Conservation (phyloP, 139 green algal species). For the Pleodorina starrii region DNA sequence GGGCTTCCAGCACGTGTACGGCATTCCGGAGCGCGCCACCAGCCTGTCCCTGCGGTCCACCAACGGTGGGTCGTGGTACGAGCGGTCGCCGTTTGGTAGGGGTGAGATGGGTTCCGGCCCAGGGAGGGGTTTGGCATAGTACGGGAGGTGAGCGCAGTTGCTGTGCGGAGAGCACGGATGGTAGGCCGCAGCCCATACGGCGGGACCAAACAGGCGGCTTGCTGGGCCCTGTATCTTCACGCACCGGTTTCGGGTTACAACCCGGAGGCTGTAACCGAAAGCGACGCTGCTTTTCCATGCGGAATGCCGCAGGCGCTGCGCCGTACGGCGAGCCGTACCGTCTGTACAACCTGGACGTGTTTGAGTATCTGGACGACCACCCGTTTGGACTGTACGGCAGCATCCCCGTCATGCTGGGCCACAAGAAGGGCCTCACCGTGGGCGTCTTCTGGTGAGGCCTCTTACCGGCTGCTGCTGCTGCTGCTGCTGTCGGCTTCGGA, state of each 20-base stretch:
- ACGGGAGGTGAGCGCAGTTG: no score
- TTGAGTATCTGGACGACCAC: slow-evolving; percentile 94
- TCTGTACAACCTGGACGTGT: slow-evolving; percentile 99
- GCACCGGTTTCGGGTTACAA: no score
- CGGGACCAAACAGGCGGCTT: no score
- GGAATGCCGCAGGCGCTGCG: slow-evolving; percentile 12
- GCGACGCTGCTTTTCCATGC: no score
- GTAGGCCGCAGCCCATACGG: no score
- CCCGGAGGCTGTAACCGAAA: no score
- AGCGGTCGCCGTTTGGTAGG: neutral
- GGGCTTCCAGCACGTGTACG: slow-evolving; percentile 88
- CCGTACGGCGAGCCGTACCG: slow-evolving; percentile 92
- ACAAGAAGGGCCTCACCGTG: slow-evolving; percentile 79
- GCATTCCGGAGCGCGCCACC: slow-evolving; percentile 94
- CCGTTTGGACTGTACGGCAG: slow-evolving; percentile 98
- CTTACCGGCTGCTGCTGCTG: no score
- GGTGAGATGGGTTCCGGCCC: neutral
- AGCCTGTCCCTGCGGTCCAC: slow-evolving; percentile 82
- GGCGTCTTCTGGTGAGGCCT: slow-evolving; percentile 92
- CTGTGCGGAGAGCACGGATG: no score
- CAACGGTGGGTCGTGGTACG: slow-evolving; percentile 22
- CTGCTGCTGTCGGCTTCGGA: no score
- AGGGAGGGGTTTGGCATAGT: no score
- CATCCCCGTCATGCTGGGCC: slow-evolving; percentile 93
- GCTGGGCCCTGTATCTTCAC: no score